phyloP scores from a whole-genome alignment of 2,329 filamentous ascomycete species.

The Xylaria sp. region DNA sequence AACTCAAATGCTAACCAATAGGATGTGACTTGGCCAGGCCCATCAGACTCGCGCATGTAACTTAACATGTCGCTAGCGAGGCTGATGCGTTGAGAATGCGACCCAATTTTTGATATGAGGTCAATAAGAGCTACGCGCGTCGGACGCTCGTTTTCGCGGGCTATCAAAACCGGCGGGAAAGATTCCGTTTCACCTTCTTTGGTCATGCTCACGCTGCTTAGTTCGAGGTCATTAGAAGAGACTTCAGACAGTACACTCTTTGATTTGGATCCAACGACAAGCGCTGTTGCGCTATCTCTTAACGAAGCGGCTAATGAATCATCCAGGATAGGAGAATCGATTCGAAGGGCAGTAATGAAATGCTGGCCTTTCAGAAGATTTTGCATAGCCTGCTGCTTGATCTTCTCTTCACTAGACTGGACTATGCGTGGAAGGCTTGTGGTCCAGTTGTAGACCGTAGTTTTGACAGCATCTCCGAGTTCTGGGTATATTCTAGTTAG shows the following conservation, averaged over 20 bases:
- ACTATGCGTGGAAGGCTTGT: slow-evolving; percentile 82
- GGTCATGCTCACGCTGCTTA: slow-evolving; percentile 48
- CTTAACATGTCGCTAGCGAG: slow-evolving; percentile 75
- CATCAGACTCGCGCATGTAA: slow-evolving; percentile 67
- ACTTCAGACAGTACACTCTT: slow-evolving; percentile 51
- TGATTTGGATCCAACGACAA: slow-evolving; percentile 52
- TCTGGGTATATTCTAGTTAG: slow-evolving; percentile 71
- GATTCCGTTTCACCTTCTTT: slow-evolving; percentile 37
- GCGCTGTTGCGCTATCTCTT: slow-evolving; percentile 74
- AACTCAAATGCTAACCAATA: slow-evolving; percentile 85
- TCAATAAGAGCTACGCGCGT: slow-evolving; percentile 68
- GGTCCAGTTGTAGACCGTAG: slow-evolving; percentile 82
- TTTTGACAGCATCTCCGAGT: slow-evolving; percentile 73
- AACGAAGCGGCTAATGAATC: slow-evolving; percentile 75
- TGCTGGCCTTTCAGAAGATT: slow-evolving; percentile 81
- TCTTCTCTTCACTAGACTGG: slow-evolving; percentile 83
- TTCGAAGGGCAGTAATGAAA: slow-evolving; percentile 70
- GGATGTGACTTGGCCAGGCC: slow-evolving; percentile 72
- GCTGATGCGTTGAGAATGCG: slow-evolving; percentile 67
- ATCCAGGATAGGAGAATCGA: slow-evolving; percentile 74
- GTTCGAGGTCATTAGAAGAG: slow-evolving; percentile 46
- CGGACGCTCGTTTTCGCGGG: slow-evolving; percentile 72
- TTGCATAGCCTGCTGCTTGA: slow-evolving; percentile 76
- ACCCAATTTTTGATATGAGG: slow-evolving; percentile 67
- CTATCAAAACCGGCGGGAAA: slow-evolving; percentile 72